These are phyloP conservation scores for Lentinula lateritia DNA, from an alignment of 768 basidiomycete species.

Conservation along the genomic window DNA sequence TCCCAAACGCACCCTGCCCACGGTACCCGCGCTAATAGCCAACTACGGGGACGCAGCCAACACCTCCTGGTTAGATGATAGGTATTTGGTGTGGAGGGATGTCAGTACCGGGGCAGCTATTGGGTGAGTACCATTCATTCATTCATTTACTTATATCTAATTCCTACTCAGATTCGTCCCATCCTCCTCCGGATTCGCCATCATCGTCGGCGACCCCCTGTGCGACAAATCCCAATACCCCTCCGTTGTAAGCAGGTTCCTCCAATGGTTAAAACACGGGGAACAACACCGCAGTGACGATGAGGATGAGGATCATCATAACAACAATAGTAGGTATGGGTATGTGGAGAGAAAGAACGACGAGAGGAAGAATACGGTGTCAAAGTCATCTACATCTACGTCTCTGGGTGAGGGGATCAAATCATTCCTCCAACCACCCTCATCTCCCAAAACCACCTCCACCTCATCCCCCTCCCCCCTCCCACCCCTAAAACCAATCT, in stretches of 20 bases:
- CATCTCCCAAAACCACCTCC: neutral
- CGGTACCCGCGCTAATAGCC: neutral
- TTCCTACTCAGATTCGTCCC: too few relatives aligned
- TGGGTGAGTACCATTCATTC: too few relatives aligned
- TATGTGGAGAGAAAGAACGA: neutral
- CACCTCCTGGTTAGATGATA: conserved; percentile 4
- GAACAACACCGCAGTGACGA: too few relatives aligned
- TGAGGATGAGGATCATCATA: too few relatives aligned
- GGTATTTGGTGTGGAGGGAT: conserved; percentile 1
- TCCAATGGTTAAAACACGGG: neutral
- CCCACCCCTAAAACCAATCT: neutral
- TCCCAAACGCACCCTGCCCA: neutral
- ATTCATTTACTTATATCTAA: too few relatives aligned
- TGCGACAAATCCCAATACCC: neutral
- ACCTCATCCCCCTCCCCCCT: neutral
- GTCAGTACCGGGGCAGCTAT: neutral
- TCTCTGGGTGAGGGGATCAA: neutral
- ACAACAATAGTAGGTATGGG: too few relatives aligned
- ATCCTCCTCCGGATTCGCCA: neutral
- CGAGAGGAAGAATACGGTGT: too few relatives aligned
- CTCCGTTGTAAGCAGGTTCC: neutral
- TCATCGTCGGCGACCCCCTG: conserved; percentile 2
- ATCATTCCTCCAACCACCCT: neutral
- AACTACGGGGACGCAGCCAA: conserved; percentile 7
- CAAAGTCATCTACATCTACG: too few relatives aligned